Evolutionary conservation across 2,329 filamentous ascomycete species (phyloP).

Genomic region (Tolypocladium ovalisporum): DNA sequence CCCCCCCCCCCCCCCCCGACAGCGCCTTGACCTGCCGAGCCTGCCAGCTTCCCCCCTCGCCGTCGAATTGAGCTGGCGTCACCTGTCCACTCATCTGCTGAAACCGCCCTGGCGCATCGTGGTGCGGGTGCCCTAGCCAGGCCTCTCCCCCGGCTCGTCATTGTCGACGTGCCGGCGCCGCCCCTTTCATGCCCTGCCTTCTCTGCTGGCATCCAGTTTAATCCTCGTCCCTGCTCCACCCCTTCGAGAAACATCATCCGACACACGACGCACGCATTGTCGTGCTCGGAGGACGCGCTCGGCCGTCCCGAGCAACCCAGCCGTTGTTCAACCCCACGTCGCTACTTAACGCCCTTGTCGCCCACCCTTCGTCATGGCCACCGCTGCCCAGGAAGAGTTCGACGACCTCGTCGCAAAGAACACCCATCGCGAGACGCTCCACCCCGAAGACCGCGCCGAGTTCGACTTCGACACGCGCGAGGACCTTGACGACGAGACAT

Average conservation of each 20-base stretch:
- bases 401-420: slow-evolving; percentile 50
- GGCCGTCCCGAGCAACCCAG: neutral
- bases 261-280: neutral
- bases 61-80: neutral
- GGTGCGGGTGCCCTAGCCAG: neutral
- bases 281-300: neutral
- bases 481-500: slow-evolving; percentile 46
- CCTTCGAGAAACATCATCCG: slow-evolving; percentile 2
- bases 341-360: neutral
- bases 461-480: slow-evolving; percentile 38
- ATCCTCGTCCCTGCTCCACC: slow-evolving; percentile 8
- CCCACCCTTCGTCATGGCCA: slow-evolving; percentile 38
- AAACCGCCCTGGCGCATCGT: neutral
- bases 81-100: neutral
- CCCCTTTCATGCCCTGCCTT: neutral
- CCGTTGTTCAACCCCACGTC: neutral
- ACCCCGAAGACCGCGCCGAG: slow-evolving; percentile 49
- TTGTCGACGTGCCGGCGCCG: neutral
- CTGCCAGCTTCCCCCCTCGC: neutral
- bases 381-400: slow-evolving; percentile 57
- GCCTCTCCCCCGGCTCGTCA: neutral
- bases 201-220: slow-evolving; percentile 3
- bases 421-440: slow-evolving; percentile 30
- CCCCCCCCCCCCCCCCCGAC: too few relatives aligned
- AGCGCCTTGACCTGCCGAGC: neutral